These are phyloP conservation scores for Mycogone perniciosa DNA, from an alignment of 2,329 filamentous ascomycete species.

Conservation along the genomic window DNA sequence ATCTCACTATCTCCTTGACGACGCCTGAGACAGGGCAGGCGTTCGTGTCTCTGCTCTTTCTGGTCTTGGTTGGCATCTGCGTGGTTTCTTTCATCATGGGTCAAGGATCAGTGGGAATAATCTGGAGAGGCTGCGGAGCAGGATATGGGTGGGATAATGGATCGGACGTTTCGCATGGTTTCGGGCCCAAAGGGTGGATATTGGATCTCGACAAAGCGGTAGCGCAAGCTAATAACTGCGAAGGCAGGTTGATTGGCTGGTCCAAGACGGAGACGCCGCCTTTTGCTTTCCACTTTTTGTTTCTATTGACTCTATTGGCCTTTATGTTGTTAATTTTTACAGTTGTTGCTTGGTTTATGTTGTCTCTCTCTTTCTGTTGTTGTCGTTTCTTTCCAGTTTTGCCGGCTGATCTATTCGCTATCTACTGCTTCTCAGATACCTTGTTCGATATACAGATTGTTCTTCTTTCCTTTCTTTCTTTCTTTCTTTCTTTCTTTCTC, in stretches of 20 bases:
- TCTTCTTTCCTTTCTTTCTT: constrained; percentile 5
- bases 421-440: constrained; percentile 44
- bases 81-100: constrained; percentile 16
- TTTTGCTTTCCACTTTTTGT: constrained; percentile 29
- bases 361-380: constrained; percentile 18
- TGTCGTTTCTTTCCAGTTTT: constrained; percentile 19
- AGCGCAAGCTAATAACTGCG: constrained; percentile 41
- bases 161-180: constrained; percentile 22
- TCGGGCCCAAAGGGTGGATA: constrained; percentile 20
- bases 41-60: constrained; percentile 20
- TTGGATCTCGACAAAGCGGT: constrained; percentile 25
- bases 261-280: constrained; percentile 37
- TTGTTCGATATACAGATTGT: constrained; percentile 51
- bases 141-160: constrained; percentile 19
- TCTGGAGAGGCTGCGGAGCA: constrained; percentile 19
- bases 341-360: constrained; percentile 20
- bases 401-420: constrained; percentile 18
- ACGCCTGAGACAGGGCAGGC: constrained; percentile 33
- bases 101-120: constrained; percentile 22
- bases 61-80: constrained; percentile 5
- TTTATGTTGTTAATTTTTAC: constrained; percentile 28
- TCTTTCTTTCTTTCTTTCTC: neutral
- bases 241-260: constrained; percentile 42
- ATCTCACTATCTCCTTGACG: constrained; percentile 26
- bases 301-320: constrained; percentile 34